Evolutionary conservation across 257 asterid genomes (phyloP).

Genomic region (Asclepias syriaca): DNA sequence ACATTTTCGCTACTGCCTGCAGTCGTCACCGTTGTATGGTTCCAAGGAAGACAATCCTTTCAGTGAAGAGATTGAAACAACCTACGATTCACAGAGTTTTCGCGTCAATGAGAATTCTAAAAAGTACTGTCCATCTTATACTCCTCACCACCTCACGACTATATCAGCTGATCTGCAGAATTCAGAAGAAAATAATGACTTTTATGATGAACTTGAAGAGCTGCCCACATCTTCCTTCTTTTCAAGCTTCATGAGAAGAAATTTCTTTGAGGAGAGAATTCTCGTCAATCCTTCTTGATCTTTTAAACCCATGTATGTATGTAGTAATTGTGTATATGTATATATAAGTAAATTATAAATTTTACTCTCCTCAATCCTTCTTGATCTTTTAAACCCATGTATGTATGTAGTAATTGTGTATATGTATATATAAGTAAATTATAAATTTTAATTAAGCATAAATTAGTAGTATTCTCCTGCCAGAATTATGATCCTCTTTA

Average conservation of each 20-base stretch:
- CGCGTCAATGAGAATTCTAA: constrained; percentile 15
- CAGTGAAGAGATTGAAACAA: constrained; percentile 22
- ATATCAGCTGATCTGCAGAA: constrained; percentile 19
- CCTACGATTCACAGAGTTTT: constrained; percentile 13
- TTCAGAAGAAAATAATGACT: constrained; percentile 57
- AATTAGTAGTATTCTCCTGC: neutral
- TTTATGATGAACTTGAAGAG: constrained; percentile 72
- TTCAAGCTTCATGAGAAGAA: constrained; percentile 38
- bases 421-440: neutral
- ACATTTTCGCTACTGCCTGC: constrained; percentile 28
- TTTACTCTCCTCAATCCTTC: no score
- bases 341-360: neutral
- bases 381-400: no score
- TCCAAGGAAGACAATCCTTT: constrained; percentile 33
- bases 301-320: no score
- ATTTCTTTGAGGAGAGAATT: constrained; percentile 40
- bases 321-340: constrained; percentile 2
- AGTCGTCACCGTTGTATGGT: constrained; percentile 40
- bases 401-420: neutral
- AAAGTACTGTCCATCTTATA: constrained; percentile 9
- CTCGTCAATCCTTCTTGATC: constrained; percentile 36
- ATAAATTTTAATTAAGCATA: neutral
- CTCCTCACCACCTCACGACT: constrained; percentile 16
- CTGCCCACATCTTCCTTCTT: constrained; percentile 56
- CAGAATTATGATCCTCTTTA: neutral